A percentile compares a stretch with the other conserved stretches of the same genome.
These are phyloP conservation scores for Entelexis sorbosivorans DNA, from an alignment of 1,139 yeast genomes.

Conservation along the genomic window DNA sequence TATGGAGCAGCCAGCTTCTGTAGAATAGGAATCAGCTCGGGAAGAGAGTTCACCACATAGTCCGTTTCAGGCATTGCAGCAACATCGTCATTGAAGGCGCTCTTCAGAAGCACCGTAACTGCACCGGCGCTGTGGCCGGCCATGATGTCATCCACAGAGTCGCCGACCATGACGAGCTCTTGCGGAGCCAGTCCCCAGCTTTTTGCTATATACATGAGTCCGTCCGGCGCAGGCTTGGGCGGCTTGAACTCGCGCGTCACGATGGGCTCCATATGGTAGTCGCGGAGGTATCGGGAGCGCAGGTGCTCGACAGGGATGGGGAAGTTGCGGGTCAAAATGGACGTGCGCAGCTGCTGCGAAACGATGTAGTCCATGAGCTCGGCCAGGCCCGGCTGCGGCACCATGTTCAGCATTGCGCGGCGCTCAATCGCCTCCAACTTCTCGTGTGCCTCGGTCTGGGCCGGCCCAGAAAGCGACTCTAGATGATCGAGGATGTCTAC, in stretches of 20 bases:
- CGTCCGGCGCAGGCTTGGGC: slow-evolving; percentile 55
- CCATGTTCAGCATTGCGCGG: slow-evolving; percentile 48
- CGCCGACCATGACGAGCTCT: slow-evolving; percentile 56
- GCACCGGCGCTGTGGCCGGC: slow-evolving; percentile 52
- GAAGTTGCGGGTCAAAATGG: slow-evolving; percentile 52
- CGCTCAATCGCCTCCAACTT: slow-evolving; percentile 43
- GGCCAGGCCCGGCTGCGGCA: slow-evolving; percentile 39
- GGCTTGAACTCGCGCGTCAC: slow-evolving; percentile 53
- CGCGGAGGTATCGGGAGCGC: slow-evolving; percentile 36
- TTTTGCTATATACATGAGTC: slow-evolving; percentile 43
- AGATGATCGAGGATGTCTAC: slow-evolving; percentile 45
- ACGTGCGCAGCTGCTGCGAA: slow-evolving; percentile 33
- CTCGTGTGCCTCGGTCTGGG: slow-evolving; percentile 37
- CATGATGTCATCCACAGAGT: slow-evolving; percentile 52
- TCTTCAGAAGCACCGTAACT: slow-evolving; percentile 41
- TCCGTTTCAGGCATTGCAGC: slow-evolving; percentile 36
- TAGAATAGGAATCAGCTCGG: slow-evolving; percentile 32
- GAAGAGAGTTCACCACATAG: slow-evolving; percentile 34
- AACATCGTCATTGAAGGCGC: slow-evolving; percentile 38
- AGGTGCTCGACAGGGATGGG: slow-evolving; percentile 44
- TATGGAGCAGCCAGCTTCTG: slow-evolving; percentile 4
- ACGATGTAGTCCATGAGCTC: slow-evolving; percentile 33
- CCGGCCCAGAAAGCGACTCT: slow-evolving; percentile 34
- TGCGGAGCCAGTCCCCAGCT: slow-evolving; percentile 37
- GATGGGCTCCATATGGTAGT: slow-evolving; percentile 39